Base-by-base conservation (phyloP, 441 rosid species). In the Bruguiera hainesii region DNA sequence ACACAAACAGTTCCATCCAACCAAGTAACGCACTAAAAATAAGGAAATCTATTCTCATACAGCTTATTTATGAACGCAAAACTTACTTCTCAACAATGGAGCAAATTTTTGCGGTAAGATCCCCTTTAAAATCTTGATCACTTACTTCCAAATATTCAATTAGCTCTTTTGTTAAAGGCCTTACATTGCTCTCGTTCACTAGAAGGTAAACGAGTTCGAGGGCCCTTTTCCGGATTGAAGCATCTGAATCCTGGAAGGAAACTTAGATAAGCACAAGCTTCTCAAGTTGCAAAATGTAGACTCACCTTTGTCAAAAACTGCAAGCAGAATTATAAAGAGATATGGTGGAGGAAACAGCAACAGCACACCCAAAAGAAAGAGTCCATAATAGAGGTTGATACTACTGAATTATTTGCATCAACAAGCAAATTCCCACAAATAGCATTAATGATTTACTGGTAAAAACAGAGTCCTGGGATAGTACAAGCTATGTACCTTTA, bases 41-140 rank as follows among this genome's bases (percentile, higher is more conserved):
- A 15, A 59, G 39, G 61, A 69, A 73, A 59, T 56, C 65, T 16
- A 55, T 69, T 48, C 31, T 60, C 26, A 68, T 33, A 53, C 53
- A 48, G 66, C 75, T 15, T 20, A 72, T 56, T 73, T 55, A 70
- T 61, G 65, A 76, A 75, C 37, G 60, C 48, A 67, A 11, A 61
- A 83, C 97, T 88, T 85, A 96, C 99, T 89, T 96, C 80, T 93
- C 99, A 63, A 93, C 92, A 55, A 96, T 83, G 68, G 93, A 87
- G 82, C 99, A 96, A 70, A 93, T 88, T 82, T 96, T 96, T 80
- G 90, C 98, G 46, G 97, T 89, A 78, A 96, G 99, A 79, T 90
- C 96, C 70, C 83, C 99, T 78, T 90, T 96, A 74, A 96, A 96
- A 25, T 96, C 99, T 86, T 81, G 92, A 71, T 93, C 98, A 29